Evolutionary conservation across 225 moss, liverwort and hornwort species (phyloP), one percentile per base, ranked within the genome.

Genomic region (Bryum argenteum): DNA sequence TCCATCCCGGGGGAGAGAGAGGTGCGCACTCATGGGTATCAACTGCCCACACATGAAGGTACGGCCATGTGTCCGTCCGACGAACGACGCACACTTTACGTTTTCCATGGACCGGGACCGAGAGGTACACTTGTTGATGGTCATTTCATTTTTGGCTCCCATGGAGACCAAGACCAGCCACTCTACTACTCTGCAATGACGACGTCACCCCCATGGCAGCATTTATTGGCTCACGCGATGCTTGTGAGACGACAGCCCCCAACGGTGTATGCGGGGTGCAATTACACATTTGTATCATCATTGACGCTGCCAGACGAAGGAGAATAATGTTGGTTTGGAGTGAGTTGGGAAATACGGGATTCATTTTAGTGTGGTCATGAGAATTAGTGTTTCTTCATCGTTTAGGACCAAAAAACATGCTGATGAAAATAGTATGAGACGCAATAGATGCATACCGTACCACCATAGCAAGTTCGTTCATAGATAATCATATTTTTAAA

Each of bases 201-300:
- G 19, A 54, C 54, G 21, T 8, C 17, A 48, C 48, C 6, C 5
- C 3, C 17, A n/a, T 6, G 48, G 48, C 48, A 17, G 38, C 38
- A 71, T 4, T 61, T 40, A 52, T 3, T 71, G 52, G 53, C 72
- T 72, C 54, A 72, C 41, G 51, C 54, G 5, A 52, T 41, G 72
- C 72, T 18, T 63, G 63, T 72, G 54, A 51, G 39, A 51, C 51
- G 2, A 33, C 33, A 33, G 48, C 23, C 47, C 28, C 57, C 1
- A 33, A 6, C 33, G 7, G 1, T 45, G n/a, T 28, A 33, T 5
- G 16, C 8, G 3, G 5, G 5, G 18, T 10, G n/a, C 43, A 45
- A 63, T 24, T 23, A 23, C 45, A 45, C 45, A 45, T 23, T 23
- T 45, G 23, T 9, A 63, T 45, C 16, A 63, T 45, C 8, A 1